Conservation (phyloP, 2,329 filamentous ascomycete species). For the Gnomoniopsis sp. region DNA sequence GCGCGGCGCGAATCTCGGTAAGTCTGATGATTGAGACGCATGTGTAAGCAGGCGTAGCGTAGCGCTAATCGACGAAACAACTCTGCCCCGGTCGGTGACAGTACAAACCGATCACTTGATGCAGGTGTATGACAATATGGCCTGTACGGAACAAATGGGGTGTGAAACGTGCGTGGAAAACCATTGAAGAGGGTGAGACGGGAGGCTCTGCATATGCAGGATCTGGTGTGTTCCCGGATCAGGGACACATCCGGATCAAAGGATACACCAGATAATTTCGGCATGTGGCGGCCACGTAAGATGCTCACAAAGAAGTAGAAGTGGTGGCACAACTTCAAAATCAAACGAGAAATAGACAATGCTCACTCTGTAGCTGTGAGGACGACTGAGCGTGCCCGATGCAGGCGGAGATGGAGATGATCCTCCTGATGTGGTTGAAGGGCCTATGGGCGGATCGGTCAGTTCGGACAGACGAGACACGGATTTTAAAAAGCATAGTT, state of each 20-base stretch:
- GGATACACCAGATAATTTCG: not conserved
- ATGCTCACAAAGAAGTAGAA: not conserved
- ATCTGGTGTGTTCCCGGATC: not conserved
- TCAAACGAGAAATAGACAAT: not conserved
- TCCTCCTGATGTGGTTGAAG: slow-evolving; percentile 57
- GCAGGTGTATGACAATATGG: not conserved
- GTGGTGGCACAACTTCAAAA: not conserved
- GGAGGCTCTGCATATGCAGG: not conserved
- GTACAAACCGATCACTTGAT: not conserved
- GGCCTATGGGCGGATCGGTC: slow-evolving; percentile 22
- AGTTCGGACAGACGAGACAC: not conserved
- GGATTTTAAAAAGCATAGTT: no score
- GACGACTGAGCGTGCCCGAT: slow-evolving; percentile 79
- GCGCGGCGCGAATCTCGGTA: slow-evolving; percentile 89
- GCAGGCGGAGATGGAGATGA: slow-evolving; percentile 73
- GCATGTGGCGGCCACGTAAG: no score
- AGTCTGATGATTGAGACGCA: slow-evolving; percentile 46
- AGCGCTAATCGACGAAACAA: not conserved
- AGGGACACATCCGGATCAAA: not conserved
- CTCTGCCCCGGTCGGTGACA: not conserved
- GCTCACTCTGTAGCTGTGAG: slow-evolving; percentile 73
- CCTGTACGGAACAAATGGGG: not conserved
- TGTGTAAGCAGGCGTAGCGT: slow-evolving; percentile 3
- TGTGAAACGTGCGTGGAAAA: not conserved
- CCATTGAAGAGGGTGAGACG: not conserved